Conservation (phyloP, 345 rosid species). For the Physaria fendleri region DNA sequence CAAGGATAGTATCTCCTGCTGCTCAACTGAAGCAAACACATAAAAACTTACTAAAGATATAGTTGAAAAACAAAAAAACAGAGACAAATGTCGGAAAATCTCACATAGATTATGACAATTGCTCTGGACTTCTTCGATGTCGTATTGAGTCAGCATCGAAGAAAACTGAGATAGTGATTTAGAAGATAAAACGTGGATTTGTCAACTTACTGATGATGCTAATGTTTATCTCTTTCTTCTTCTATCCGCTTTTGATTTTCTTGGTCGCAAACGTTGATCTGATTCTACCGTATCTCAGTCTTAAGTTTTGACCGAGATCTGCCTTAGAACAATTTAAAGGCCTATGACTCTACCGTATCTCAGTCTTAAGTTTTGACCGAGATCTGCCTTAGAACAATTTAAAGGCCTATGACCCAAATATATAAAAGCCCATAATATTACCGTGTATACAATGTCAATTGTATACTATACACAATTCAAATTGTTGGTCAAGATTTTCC, state of each 20-base stretch:
- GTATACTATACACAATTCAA: no score
- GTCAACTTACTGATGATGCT: constrained; percentile 5
- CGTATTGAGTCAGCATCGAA: constrained; percentile 90
- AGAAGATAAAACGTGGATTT: background rate
- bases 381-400: background rate
- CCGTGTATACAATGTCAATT: no score
- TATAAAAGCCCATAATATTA: no score
- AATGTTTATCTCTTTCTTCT: constrained; percentile 9
- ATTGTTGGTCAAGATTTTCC: no score
- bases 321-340: background rate
- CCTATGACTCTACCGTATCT: constrained; percentile 1
- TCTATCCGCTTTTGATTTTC: background rate
- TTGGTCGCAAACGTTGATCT: constrained; percentile 20
- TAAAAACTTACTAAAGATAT: background rate
- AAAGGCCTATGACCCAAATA: no score
- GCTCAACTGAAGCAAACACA: constrained; percentile 48
- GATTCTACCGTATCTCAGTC: background rate
- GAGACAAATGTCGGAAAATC: background rate
- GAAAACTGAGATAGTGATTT: constrained; percentile 21
- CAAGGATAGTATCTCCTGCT: constrained; percentile 77
- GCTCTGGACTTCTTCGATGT: constrained; percentile 85
- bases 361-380: background rate
- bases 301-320: background rate
- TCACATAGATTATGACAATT: constrained; percentile 64
- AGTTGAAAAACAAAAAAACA: background rate